Conservation (phyloP, 768 basidiomycete species). For the Naganishia onofrii region DNA sequence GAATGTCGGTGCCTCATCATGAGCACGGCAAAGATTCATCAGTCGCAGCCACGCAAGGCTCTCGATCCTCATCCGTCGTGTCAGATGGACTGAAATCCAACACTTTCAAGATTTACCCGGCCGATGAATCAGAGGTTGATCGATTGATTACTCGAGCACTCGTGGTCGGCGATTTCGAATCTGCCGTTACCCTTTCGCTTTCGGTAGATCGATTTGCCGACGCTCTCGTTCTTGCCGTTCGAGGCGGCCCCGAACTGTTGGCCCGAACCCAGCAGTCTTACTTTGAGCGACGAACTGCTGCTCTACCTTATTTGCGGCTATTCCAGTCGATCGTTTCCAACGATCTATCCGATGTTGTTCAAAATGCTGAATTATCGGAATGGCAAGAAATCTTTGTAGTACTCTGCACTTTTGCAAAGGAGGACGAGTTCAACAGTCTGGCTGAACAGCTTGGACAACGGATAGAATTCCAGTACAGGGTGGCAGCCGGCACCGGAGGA, state of each 20-base stretch:
- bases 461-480: slow-evolving; percentile 76
- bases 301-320: slow-evolving; percentile 81
- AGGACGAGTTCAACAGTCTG: slow-evolving; percentile 79
- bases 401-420: slow-evolving; percentile 83
- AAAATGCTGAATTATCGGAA: slow-evolving; percentile 89
- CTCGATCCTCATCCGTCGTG: slow-evolving; percentile 75
- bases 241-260: slow-evolving; percentile 82
- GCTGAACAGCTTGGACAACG: slow-evolving; percentile 88
- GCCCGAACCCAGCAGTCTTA: slow-evolving; percentile 87
- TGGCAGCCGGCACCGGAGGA: slow-evolving; percentile 56
- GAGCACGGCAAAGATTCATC: slow-evolving; percentile 80
- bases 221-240: slow-evolving; percentile 86
- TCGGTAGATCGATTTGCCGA: slow-evolving; percentile 87
- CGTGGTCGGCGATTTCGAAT: slow-evolving; percentile 91
- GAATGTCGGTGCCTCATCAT: slow-evolving; percentile 69
- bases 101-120: slow-evolving; percentile 85
- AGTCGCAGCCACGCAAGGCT: slow-evolving; percentile 93
- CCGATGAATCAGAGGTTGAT: slow-evolving; percentile 81
- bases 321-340: slow-evolving; percentile 91
- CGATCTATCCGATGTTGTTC: slow-evolving; percentile 88
- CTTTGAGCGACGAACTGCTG: slow-evolving; percentile 74
- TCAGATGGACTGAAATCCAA: slow-evolving; percentile 68
- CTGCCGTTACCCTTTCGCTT: slow-evolving; percentile 85
- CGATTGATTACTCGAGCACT: slow-evolving; percentile 85
- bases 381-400: slow-evolving; percentile 98